phyloP scores from a whole-genome alignment of 2,329 filamentous ascomycete genomes.

The Ophidiomyces ophidiicola region DNA sequence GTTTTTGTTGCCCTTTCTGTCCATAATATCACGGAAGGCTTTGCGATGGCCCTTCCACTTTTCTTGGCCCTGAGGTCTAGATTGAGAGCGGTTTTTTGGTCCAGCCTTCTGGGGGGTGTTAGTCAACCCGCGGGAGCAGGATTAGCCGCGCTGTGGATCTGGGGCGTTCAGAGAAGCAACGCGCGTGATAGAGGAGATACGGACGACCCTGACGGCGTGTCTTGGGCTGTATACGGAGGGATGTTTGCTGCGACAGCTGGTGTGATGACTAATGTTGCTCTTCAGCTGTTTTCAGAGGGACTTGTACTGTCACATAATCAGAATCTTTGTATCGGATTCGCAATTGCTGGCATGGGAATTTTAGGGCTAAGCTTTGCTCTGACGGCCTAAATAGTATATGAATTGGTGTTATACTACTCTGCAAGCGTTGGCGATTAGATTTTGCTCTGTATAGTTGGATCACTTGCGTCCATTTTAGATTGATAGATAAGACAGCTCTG shows the following conservation, averaged over 20 bases:
- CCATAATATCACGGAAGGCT: slow-evolving; percentile 96
- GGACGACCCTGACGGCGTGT: slow-evolving; percentile 29
- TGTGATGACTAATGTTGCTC: slow-evolving; percentile 86
- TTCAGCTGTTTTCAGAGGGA: slow-evolving; percentile 81
- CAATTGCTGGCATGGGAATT: slow-evolving; percentile 58
- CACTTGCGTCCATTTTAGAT: no score
- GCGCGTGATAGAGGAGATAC: slow-evolving; percentile 15
- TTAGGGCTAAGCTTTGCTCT: slow-evolving; percentile 75
- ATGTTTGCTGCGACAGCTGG: slow-evolving; percentile 85
- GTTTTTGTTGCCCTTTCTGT: slow-evolving; percentile 95
- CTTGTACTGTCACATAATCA: slow-evolving; percentile 54
- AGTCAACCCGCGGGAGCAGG: slow-evolving; percentile 78
- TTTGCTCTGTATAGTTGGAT: no score
- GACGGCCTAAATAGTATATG: slow-evolving; percentile 44
- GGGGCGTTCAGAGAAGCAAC: slow-evolving; percentile 45
- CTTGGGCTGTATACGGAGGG: slow-evolving; percentile 42
- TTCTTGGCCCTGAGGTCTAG: slow-evolving; percentile 81
- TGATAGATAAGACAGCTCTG: no score
- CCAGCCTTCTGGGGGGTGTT: slow-evolving; percentile 68
- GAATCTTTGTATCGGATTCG: slow-evolving; percentile 28
- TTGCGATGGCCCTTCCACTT: slow-evolving; percentile 80
- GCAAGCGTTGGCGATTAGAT: no score
- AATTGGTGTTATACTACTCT: no score
- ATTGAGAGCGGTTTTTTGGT: slow-evolving; percentile 70
- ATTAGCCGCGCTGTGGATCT: slow-evolving; percentile 77